A percentile compares a stretch with the other conserved stretches of the same genome.
Conservation (phyloP, 1,139 yeast genomes). For the Saccharomyces hybrid region DNA sequence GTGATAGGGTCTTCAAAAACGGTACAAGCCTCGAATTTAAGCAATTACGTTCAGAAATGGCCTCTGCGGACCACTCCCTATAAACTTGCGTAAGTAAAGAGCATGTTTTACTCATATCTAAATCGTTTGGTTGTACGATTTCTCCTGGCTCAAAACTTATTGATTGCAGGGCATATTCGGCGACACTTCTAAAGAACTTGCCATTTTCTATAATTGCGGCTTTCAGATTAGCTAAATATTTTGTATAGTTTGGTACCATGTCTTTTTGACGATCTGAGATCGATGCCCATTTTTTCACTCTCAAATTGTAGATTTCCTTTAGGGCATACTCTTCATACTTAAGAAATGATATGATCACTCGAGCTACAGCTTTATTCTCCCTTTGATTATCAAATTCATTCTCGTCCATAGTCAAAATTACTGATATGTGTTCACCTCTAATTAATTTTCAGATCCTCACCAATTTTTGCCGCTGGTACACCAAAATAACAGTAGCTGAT, state of each 20-base stretch:
- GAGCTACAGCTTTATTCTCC: conserved; percentile 5
- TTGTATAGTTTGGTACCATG: conserved; percentile 46
- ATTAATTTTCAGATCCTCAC: not conserved
- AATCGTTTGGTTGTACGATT: conserved; percentile 41
- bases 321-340: conserved; percentile 31
- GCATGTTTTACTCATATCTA: conserved; percentile 56
- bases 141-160: conserved; percentile 49
- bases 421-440: not conserved
- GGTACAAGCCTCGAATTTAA: conserved; percentile 42
- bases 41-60: conserved; percentile 44
- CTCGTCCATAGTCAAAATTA: not conserved
- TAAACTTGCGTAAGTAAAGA: conserved; percentile 56
- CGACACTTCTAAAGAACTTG: conserved; percentile 42
- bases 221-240: conserved; percentile 40
- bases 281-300: conserved; percentile 31
- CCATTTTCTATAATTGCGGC: conserved; percentile 46
- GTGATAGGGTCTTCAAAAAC: conserved; percentile 41
- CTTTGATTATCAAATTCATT: not conserved
- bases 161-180: conserved; percentile 40
- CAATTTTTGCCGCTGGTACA: not conserved
- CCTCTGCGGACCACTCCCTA: conserved; percentile 73
- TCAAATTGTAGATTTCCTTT: conserved; percentile 29
- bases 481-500: not conserved
- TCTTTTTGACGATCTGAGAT: conserved; percentile 38
- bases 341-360: conserved; percentile 17